Base-by-base conservation (phyloP, 2,329 filamentous ascomycete genomes). In the Beauveria brongniartii region DNA sequence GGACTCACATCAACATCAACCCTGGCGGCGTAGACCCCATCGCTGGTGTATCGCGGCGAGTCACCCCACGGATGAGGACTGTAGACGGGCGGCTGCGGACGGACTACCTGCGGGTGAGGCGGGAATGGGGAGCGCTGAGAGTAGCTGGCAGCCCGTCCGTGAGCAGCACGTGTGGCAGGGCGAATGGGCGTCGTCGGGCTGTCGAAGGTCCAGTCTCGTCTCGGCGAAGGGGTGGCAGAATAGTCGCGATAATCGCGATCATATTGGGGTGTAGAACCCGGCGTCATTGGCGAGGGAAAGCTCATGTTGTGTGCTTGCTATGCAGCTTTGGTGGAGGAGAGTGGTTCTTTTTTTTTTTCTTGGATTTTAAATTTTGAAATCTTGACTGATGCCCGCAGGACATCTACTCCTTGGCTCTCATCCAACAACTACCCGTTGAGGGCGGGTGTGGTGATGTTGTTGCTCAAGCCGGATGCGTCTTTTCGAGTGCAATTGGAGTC, bases 1-100 rank as follows among this genome's bases (percentile, higher is more conserved):
- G 74, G 73, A 85, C 82, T 85, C 82, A 85, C 82, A 84, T 85
- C 82, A 76, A 81, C 82, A 52, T 61, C 59, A 48, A 61, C 46
- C 51, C 59, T 40, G 53, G 82, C 84, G 75, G 81, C 82, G 78
- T 85, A 85, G 70, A 82, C 77, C 72, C 82, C 82, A 70, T 78
- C 79, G 78, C 82, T 85, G 72, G 80, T 84, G 77, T 82, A 85
- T 68, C 82, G 80, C 64, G 82, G 82, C 64, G 82, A 85, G 70
- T 83, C 82, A 63, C 78, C 82, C 63, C 78, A 75, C 12, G 50
- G 50, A 54, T 54, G 58, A 9, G 58, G 58, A 60, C 58, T 60
- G 46, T 76, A 78, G 62, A 75, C 77, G 68, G 76, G 77, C 62
- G 74, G 66, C 73, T 78, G 71, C 69, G 71, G 56, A 67, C 68